Base-by-base conservation (phyloP, 805 yeast genomes). In the Metschnikowia similis region DNA sequence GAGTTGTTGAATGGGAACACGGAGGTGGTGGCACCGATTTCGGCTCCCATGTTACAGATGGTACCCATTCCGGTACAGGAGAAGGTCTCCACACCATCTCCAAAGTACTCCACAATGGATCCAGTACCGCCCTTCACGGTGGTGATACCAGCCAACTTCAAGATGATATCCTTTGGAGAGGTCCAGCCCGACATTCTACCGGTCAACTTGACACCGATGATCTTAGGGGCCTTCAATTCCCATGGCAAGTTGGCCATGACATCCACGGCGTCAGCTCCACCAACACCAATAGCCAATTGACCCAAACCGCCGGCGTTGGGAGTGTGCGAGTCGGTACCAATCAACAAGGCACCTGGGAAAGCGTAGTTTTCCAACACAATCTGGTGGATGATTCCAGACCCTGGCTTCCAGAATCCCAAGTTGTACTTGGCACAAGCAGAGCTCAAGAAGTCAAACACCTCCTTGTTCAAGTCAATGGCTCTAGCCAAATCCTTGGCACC, bases 1-100 rank as follows among this genome's bases (percentile, higher is more conserved):
- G 92, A 85, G 66, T 84, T 81, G 79, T 89, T 90, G 88, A 80
- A 90, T 70, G 98, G 98, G 95, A 91, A 91, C 54, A 88, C 89
- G 43, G 97, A 91, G 50, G 98, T 91, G 56, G 98, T 91, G 54
- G 97, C 97, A 76, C 98, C 98, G 61, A 91, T 90, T 76, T 91
- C 98, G 60, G 98, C 98, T 80, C 98, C 98, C 98, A 91, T 91
- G 75, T 91, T 91, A 82, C 98, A 91, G 75, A 91, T 91, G 63
- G 98, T 91, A 69, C 95, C 98, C 98, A 91, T 91, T 81, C 98
- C 98, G 47, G 98, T 92, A 74, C 96, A 89, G 45, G 96, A 87
- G 71, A 91, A 85, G 52, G 92, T 80, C 64, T 86, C 82, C 49
- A 91, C 91, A 80, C 98, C 98, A 48, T 85, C 90, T 71, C 98